Evolutionary conservation across 2,329 filamentous ascomycete species (phyloP), one percentile per base, ranked within the genome.

Genomic region (Aspergillus versicolor): DNA sequence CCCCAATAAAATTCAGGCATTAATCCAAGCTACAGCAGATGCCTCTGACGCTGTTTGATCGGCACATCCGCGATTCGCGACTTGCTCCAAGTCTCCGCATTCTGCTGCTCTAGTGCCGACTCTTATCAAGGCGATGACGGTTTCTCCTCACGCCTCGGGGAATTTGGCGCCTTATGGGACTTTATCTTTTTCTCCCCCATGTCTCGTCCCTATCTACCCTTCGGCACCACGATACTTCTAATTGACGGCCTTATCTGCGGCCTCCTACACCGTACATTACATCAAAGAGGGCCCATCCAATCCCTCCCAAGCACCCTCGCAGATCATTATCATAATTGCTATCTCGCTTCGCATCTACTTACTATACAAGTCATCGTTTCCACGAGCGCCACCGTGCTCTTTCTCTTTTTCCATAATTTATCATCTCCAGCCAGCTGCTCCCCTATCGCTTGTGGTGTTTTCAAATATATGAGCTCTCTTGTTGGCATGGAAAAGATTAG

Each of bases 401-500:
- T 17, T 42, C 15, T n/a, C 8, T 24, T 22, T 11, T 56, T 40
- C n/a, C 34, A n/a, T 41, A 19, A 47, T 34, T 42, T 19, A 19
- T 52, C 12, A 41, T 46, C 21, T 38, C 19, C 30, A 34, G n/a
- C 44, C 13, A 2, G 15, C 49, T 48, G 38, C 38, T 30, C 24
- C 22, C n/a, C 30, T 15, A 9, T n/a, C 19, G 27, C 21, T 46
- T 50, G 54, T 41, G 41, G 44, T 44, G 43, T 45, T 52, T 46
- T 52, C 60, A 64, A 49, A 27, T 54, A 56, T 61, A 56, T 41
- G 3, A n/a, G 57, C 56, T 57, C 59, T 49, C n/a, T 45, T 51
- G 27, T 54, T 51, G 72, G 70, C 70, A 83, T 83, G 81, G 84
- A 86, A 75, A 79, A 79, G 63, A 82, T 85, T 73, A 81, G 79